These are phyloP conservation scores for Inosperma sp. DNA, from an alignment of 768 basidiomycete genomes.

Conservation along the genomic window DNA sequence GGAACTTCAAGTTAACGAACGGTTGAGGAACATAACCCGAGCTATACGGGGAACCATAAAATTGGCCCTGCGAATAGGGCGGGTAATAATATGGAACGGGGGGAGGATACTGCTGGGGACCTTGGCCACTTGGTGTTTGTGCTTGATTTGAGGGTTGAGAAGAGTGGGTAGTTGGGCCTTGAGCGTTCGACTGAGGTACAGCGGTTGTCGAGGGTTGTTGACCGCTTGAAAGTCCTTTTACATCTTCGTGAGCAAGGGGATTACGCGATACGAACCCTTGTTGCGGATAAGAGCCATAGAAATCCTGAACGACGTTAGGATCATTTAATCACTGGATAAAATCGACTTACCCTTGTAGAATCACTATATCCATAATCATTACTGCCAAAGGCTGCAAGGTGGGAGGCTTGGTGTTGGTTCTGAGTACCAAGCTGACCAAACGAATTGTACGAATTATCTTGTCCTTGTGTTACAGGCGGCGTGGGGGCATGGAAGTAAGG, in stretches of 20 bases:
- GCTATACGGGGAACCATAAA: conserved; percentile 67
- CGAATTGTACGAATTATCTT: conserved; percentile 58
- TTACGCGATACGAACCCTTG: conserved; percentile 60
- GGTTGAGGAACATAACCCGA: conserved; percentile 60
- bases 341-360: conserved; percentile 52
- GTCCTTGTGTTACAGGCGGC: conserved; percentile 61
- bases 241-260: conserved; percentile 68
- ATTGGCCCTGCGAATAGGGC: conserved; percentile 73
- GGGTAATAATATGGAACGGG: conserved; percentile 59
- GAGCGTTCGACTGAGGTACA: conserved; percentile 50
- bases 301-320: conserved; percentile 40
- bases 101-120: conserved; percentile 64
- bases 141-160: conserved; percentile 50
- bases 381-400: conserved; percentile 50
- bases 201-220: conserved; percentile 48
- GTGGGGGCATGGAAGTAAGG: conserved; percentile 79
- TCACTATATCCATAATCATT: conserved; percentile 70
- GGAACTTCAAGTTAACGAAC: conserved; percentile 76
- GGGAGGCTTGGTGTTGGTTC: conserved; percentile 56
- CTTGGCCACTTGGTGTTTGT: conserved; percentile 57
- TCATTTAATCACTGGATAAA: conserved; percentile 10
- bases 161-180: conserved; percentile 54
- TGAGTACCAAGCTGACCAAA: conserved; percentile 61
- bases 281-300: conserved; percentile 77
- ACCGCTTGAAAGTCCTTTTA: conserved; percentile 54